A percentile compares a stretch with the other conserved stretches of the same genome.
These are phyloP conservation scores for Botrytis aclada DNA, from an alignment of 2,329 filamentous ascomycete species.

Conservation along the genomic window DNA sequence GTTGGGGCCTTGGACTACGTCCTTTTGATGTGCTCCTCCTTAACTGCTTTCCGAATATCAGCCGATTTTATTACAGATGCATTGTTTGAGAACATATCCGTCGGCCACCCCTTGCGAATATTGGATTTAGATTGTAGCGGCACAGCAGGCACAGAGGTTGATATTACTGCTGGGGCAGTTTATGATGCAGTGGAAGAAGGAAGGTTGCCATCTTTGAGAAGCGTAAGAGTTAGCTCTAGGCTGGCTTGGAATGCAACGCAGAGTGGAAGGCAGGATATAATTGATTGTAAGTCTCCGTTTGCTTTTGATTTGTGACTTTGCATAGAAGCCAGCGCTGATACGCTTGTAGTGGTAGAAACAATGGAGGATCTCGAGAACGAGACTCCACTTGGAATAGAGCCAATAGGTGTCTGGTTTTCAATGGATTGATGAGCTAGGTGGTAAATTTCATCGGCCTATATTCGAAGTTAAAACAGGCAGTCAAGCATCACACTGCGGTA, in stretches of 20 bases:
- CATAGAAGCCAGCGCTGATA: not conserved
- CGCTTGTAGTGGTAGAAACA: conserved; percentile 27
- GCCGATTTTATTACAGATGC: conserved; percentile 36
- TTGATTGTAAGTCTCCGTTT: conserved; percentile 22
- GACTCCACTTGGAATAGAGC: conserved; percentile 29
- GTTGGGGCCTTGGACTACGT: conserved; percentile 30
- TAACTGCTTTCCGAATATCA: conserved; percentile 34
- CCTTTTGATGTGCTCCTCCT: conserved; percentile 29
- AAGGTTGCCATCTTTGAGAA: conserved; percentile 32
- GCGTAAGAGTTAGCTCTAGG: conserved; percentile 35
- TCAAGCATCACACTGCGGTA: not conserved
- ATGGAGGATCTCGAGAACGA: conserved; percentile 34
- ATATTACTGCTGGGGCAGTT: conserved; percentile 27
- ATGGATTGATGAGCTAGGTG: conserved; percentile 5
- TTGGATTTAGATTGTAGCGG: conserved; percentile 38
- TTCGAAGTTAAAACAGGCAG: not conserved
- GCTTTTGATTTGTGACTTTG: not conserved
- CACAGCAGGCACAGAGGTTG: conserved; percentile 31
- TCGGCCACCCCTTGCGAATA: conserved; percentile 32
- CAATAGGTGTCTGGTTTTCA: conserved; percentile 14
- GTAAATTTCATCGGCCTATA: not conserved
- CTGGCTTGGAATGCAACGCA: conserved; percentile 36
- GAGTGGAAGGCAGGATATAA: conserved; percentile 27
- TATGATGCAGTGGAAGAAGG: conserved; percentile 35
- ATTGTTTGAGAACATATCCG: conserved; percentile 27